Base-by-base conservation (phyloP, 441 rosid genomes). In the Jatropha multifida region DNA sequence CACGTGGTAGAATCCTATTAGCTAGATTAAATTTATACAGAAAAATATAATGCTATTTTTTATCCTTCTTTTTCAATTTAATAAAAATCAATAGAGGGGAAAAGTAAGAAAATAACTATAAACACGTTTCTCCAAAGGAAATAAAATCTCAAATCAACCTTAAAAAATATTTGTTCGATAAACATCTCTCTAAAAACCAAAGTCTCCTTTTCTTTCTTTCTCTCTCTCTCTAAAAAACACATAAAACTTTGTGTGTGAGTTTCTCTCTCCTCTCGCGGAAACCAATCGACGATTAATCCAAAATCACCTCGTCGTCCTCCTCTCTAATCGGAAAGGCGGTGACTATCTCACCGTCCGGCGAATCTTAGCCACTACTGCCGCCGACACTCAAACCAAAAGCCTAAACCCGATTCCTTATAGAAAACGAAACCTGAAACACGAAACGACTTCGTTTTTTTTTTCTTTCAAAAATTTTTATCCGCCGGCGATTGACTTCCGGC, bases 251-350 rank as follows among this genome's bases (percentile, higher is more conserved):
- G 26, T 55, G 20, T 17, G 23, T 64, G 10, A 20, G 5, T 63
- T 13, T 69, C 52, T 55, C 80, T 81, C 78, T 76, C 67, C 77
- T 77, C 77, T 74, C 78, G 0, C 55, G 74, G 65, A 60, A 55
- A 71, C 83, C 65, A 79, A 81, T 89, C 89, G 92, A 86, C 91
- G 90, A 87, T 88, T 86, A 86, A 80, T 74, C 88, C 84, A 71
- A 82, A 83, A 81, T 71, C 80, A 75, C 76, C 75, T 74, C 82
- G 76, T 72, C 87, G 78, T 69, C 88, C 77, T 83, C 77, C 81
- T 76, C n/a, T 10, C 68, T 65, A 78, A 84, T 81, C 83, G 78
- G 78, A 68, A 72, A 78, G 74, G 73, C 65, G 60, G 75, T 68
- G 72, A 41, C 61, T 10, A 20, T 78, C 63, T 81, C 77, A 72